Evolutionary conservation across 2,329 filamentous ascomycete genomes (phyloP).

Genomic region (Coniochaeta pulveracea): DNA sequence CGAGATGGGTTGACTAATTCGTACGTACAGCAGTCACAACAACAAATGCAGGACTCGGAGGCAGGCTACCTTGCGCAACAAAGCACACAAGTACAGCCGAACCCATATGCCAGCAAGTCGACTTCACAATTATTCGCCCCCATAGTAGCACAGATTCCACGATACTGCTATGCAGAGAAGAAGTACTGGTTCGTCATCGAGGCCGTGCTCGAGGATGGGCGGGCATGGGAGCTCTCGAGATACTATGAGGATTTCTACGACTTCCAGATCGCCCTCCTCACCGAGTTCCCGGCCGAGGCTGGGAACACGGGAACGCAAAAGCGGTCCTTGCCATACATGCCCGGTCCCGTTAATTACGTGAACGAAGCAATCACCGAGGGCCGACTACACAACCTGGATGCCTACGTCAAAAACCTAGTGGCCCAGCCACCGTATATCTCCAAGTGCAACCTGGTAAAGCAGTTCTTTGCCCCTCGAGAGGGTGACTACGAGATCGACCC

Average conservation of each 20-base stretch:
- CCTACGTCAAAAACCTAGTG: constrained; percentile 88
- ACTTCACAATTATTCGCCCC: constrained; percentile 58
- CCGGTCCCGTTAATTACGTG: constrained; percentile 91
- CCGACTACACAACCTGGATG: constrained; percentile 81
- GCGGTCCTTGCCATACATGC: constrained; percentile 91
- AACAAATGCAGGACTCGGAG: constrained; percentile 10
- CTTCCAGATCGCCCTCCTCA: constrained; percentile 90
- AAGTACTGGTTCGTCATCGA: constrained; percentile 99
- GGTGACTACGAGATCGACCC: constrained; percentile 90
- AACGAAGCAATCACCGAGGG: constrained; percentile 97
- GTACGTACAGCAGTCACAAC: constrained; percentile 17
- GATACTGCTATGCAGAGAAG: constrained; percentile 92
- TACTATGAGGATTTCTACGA: constrained; percentile 99
- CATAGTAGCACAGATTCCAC: constrained; percentile 71
- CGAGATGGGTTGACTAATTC: background rate
- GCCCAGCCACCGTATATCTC: constrained; percentile 76
- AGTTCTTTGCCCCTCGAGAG: constrained; percentile 81
- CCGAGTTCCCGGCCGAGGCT: constrained; percentile 84
- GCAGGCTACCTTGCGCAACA: constrained; percentile 22
- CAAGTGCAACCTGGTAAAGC: constrained; percentile 70
- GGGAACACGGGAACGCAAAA: constrained; percentile 72
- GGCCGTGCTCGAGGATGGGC: constrained; percentile 77
- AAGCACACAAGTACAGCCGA: constrained; percentile 27
- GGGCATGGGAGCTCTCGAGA: constrained; percentile 84
- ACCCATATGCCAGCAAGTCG: constrained; percentile 24